Conservation (phyloP, 202 grass and related monocot genomes). For the Cymbopogon flexuosus region DNA sequence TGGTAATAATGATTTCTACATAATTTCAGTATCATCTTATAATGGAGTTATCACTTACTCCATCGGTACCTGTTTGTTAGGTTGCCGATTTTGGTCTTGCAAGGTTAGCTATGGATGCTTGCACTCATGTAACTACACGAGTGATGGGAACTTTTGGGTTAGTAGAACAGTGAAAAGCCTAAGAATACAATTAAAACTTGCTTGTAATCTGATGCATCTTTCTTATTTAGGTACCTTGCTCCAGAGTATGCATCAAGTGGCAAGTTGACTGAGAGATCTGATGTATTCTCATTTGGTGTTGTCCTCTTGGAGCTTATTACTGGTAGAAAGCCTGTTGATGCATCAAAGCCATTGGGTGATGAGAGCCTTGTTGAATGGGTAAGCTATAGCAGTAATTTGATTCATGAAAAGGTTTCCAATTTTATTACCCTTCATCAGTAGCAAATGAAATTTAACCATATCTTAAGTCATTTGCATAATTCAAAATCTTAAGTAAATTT, state of each 20-base stretch:
- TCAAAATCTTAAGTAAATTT: neutral
- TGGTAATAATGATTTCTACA: conserved; percentile 43
- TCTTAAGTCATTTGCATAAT: neutral
- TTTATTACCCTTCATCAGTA: neutral
- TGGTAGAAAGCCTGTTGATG: conserved; percentile 82
- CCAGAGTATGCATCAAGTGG: conserved; percentile 94
- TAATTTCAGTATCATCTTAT: neutral
- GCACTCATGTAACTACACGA: conserved; percentile 83
- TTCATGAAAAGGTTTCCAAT: neutral
- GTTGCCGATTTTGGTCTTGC: conserved; percentile 97
- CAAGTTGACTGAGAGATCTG: conserved; percentile 91
- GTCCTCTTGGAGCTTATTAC: conserved; percentile 95
- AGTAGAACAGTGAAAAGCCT: conserved; percentile 3
- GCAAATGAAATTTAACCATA: neutral
- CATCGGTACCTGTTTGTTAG: conserved; percentile 25
- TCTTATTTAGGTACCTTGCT: conserved; percentile 66
- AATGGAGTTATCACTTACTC: conserved; percentile 4
- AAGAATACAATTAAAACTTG: neutral
- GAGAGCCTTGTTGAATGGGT: conserved; percentile 99
- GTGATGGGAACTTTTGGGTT: conserved; percentile 99
- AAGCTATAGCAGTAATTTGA: conserved; percentile 26
- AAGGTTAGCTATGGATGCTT: conserved; percentile 81
- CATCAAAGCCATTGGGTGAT: conserved; percentile 76
- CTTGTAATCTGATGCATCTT: conserved; percentile 24
- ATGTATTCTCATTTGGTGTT: conserved; percentile 96